Evolutionary conservation across 106 monocot genomes (phyloP), one percentile per base, ranked within the genome.

Genomic region (Chionographis japonica): DNA sequence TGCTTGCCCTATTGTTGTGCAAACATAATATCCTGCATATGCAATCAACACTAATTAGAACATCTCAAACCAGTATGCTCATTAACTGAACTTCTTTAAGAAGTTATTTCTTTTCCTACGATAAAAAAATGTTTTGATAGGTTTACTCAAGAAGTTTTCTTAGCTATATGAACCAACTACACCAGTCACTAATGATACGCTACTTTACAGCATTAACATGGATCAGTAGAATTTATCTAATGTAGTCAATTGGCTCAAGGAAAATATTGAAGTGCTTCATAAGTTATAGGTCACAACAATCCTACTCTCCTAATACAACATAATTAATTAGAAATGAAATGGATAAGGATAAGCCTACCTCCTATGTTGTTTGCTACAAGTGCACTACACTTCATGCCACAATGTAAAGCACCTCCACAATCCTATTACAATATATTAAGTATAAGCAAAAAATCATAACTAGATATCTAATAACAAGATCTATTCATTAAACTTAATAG

Each of bases 21-120:
- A 94, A 64, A 94, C 86, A 84, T 66, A 61, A 78, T 94, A 94
- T 16, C 93, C 93, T 94, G 79, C 63, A 84, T 58, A 83, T 64
- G 50, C 42, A 50, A 63, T 16, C 37, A 68, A 11, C 13, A 70
- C 41, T n/a, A 60, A 19, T 75, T 20, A 61, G 62, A 20, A 61
- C 8, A 65, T 39, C 37, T 55, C 37, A 6, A 65, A 46, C 2
- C 14, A 5, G 14, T 16, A 17, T 50, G 37, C 15, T 5, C 12
- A 50, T 6, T 37, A 2, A 56, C 42, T 37, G 12, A 64, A 12
- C 12, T 2, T 60, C 27, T 27, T 27, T 1, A 27, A 27, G 27
- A 27, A 27, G 27, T 27, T 27, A 27, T 27, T 27, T 27, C 27
- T 27, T 27, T 27, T 27, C 27, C 27, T 27, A 27, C 27, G 27